phyloP scores from a whole-genome alignment of 2,329 filamentous ascomycete species.

The Aspergillus nomiae region DNA sequence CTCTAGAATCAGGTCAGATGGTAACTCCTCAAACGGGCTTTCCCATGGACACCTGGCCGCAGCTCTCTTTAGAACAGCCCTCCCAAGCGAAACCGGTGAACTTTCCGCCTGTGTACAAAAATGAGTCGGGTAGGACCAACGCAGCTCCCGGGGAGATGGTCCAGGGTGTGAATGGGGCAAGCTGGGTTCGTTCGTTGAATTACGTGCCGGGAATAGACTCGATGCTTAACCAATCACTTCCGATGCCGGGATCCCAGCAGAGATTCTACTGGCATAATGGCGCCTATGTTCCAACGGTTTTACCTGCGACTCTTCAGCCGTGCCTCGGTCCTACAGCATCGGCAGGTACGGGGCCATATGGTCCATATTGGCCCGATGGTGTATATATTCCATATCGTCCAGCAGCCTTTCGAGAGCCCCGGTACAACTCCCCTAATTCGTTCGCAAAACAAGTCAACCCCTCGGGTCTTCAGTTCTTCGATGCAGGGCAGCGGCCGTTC shows the following conservation, averaged over 20 bases:
- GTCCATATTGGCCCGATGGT: constrained; percentile 67
- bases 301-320: constrained; percentile 61
- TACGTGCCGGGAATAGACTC: constrained; percentile 60
- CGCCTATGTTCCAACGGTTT: constrained; percentile 59
- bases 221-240: constrained; percentile 59
- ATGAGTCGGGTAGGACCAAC: constrained; percentile 32
- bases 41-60: constrained; percentile 36
- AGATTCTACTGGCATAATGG: constrained; percentile 47
- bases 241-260: constrained; percentile 42
- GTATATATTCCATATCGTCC: constrained; percentile 62
- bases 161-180: constrained; percentile 37
- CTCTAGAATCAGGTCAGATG: constrained; percentile 46
- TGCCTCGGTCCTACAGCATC: constrained; percentile 61
- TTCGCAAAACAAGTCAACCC: constrained; percentile 26
- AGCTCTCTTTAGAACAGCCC: constrained; percentile 30
- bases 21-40: constrained; percentile 35
- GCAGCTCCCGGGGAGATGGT: constrained; percentile 31
- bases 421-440: constrained; percentile 37
- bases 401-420: constrained; percentile 57
- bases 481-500: constrained; percentile 32
- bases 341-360: constrained; percentile 59
- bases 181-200: constrained; percentile 48
- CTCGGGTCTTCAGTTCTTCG: constrained; percentile 28
- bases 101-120: constrained; percentile 43
- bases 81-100: constrained; percentile 35